These are phyloP conservation scores for Calonectria hawksworthii DNA, from an alignment of 2,329 filamentous ascomycete species.

Conservation along the genomic window DNA sequence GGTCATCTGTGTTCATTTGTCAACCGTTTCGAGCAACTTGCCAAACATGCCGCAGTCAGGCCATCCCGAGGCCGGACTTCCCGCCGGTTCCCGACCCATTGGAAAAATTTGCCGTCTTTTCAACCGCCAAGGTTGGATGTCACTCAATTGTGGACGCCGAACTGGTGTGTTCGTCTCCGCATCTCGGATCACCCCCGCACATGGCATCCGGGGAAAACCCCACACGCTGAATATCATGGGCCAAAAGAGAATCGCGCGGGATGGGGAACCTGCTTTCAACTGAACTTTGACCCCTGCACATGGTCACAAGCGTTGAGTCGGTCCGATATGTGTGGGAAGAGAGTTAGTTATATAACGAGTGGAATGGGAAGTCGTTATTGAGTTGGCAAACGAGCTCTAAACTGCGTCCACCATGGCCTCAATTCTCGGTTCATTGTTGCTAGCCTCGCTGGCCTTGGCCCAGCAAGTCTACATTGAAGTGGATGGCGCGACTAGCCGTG, in stretches of 20 bases:
- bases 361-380: neutral
- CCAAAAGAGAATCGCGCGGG: conserved; percentile 7
- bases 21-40: neutral
- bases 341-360: neutral
- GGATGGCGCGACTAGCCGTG: conserved; percentile 46
- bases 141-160: neutral
- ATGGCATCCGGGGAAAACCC: conserved; percentile 16
- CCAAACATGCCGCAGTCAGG: neutral
- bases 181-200: conserved; percentile 17
- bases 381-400: neutral
- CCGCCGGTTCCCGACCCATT: neutral
- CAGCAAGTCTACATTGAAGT: conserved; percentile 47
- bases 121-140: neutral
- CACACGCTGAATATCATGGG: conserved; percentile 1
- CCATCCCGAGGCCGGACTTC: neutral
- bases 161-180: conserved; percentile 10
- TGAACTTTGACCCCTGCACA: neutral
- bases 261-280: conserved; percentile 1
- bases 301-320: conserved; percentile 10
- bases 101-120: neutral
- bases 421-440: conserved; percentile 33
- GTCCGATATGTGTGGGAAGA: neutral
- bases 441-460: conserved; percentile 38
- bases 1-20: neutral
- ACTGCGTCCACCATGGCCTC: conserved; percentile 30